A percentile compares a stretch with the other conserved stretches of the same genome.
Evolutionary conservation across 2,329 filamentous ascomycete genomes (phyloP).

Genomic region (Cladophialophora exuberans): DNA sequence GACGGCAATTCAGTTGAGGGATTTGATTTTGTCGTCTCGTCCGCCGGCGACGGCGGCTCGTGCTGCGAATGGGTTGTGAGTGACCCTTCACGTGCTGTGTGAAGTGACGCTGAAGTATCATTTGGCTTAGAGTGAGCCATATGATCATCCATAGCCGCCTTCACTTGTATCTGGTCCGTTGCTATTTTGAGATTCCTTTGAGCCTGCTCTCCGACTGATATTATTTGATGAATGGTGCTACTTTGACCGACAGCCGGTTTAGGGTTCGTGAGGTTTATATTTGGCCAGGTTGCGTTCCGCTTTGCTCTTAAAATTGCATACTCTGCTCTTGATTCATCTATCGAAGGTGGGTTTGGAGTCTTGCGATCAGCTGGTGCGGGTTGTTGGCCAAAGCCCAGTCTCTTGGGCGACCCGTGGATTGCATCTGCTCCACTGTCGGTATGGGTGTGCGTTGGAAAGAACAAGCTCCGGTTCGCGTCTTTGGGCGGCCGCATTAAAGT

Average conservation of each 20-base stretch:
- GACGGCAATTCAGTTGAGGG: conserved; percentile 12
- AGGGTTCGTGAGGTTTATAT: background rate
- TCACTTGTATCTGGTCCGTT: too few relatives aligned
- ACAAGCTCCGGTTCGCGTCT: too few relatives aligned
- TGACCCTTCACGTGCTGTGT: conserved; percentile 1
- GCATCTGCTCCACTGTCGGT: background rate
- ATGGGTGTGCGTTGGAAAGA: too few relatives aligned
- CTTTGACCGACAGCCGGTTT: too few relatives aligned
- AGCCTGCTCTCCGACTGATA: too few relatives aligned
- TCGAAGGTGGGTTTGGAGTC: background rate
- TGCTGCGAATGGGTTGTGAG: background rate
- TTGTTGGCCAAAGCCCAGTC: background rate
- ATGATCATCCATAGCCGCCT: too few relatives aligned
- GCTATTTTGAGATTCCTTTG: too few relatives aligned
- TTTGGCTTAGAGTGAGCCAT: background rate
- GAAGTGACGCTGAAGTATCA: conserved; percentile 6
- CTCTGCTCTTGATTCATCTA: background rate
- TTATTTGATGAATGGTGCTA: too few relatives aligned
- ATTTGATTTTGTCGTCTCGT: conserved; percentile 15
- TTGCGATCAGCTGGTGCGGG: background rate
- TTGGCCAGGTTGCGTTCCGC: background rate
- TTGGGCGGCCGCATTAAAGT: too few relatives aligned
- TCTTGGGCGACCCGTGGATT: background rate
- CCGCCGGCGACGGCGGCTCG: conserved; percentile 5
- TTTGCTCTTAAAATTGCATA: conserved; percentile 3